Percentiles rank a stretch among this genome's conserved stretches.
Conservation (phyloP, 371 early-diverging fungal species). For the Mucor indicus region DNA sequence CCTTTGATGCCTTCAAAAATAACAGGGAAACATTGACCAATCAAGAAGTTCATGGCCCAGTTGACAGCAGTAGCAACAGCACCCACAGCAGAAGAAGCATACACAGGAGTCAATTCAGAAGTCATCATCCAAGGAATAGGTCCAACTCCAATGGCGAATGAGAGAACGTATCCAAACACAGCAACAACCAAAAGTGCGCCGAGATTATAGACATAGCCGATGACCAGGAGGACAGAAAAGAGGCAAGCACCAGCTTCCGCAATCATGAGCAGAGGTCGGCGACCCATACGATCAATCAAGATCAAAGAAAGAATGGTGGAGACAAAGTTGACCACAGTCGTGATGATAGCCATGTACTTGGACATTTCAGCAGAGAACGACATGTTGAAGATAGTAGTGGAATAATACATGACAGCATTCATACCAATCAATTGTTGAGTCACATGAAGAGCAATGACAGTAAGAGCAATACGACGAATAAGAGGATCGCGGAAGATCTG, state of each 20-base stretch:
- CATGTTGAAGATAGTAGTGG: conserved; percentile 62
- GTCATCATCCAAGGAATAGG: conserved; percentile 81
- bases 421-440: conserved; percentile 85
- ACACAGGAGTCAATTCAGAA: conserved; percentile 68
- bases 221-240: conserved; percentile 53
- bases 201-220: conserved; percentile 49
- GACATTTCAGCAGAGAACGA: conserved; percentile 41
- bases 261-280: conserved; percentile 67
- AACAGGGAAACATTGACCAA: conserved; percentile 22
- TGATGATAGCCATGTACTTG: conserved; percentile 57
- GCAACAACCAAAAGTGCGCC: conserved; percentile 57
- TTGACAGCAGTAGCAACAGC: conserved; percentile 59
- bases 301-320: conserved; percentile 48
- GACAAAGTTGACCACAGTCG: conserved; percentile 64
- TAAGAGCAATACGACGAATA: conserved; percentile 56
- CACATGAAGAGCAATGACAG: conserved; percentile 42
- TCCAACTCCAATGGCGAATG: conserved; percentile 84
- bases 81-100: conserved; percentile 57
- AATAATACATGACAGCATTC: conserved; percentile 83
- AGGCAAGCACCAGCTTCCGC: conserved; percentile 58
- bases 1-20: conserved; percentile 14
- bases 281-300: conserved; percentile 74
- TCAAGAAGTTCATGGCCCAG: conserved; percentile 45
- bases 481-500: conserved; percentile 44
- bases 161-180: conserved; percentile 72